Base-by-base conservation (phyloP, 768 basidiomycete species). In the Termitomyces sp. region DNA sequence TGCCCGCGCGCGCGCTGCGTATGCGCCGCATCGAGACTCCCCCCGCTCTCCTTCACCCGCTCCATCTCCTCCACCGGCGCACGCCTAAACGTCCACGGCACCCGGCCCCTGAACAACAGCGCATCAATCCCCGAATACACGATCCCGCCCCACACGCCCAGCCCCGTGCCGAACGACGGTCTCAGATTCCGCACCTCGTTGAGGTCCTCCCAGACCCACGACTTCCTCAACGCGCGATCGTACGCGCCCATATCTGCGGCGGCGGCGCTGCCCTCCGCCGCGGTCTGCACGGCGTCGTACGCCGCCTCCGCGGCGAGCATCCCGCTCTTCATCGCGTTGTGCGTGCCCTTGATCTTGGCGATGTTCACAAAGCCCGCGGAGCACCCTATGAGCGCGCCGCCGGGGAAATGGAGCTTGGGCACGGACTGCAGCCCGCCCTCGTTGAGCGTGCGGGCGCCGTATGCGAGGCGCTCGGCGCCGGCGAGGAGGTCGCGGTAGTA, bases 301-400 rank as follows among this genome's bases (percentile, higher is more conserved):
- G 92, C 92, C 0, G 91, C 81, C 70, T 99, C 95, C 1, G 93
- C 96, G 30, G 95, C 96, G 20, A 98, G 79, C 89, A 98, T 98
- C 30, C 97, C 97, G 37, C 89, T 93, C 80, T 98, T 95, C 97
- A 99, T 98, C 3, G 96, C 95, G 59, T 95, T 98, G 70, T 98
- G 97, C 0, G 95, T 96, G 14, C 96, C 96, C 69, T 98, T 98
- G 74, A 99, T 98, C 75, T 97, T 98, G 14, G 95, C 89, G 12
- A 97, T 82, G 74, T 98, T 98, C 59, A 99, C 82, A 70, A 98
- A 95, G 13, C 96, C 96, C 1, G 95, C 97, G 0, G 93, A 89
- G 74, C 95, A 98, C 0, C 96, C 97, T 39, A 99, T 85, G 27
- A 98, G 75, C 1, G 95, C 96, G 2, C 96, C 96, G 1, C 97